Conservation (phyloP, 139 green algal species). For the Chlamydomonas sp. region DNA sequence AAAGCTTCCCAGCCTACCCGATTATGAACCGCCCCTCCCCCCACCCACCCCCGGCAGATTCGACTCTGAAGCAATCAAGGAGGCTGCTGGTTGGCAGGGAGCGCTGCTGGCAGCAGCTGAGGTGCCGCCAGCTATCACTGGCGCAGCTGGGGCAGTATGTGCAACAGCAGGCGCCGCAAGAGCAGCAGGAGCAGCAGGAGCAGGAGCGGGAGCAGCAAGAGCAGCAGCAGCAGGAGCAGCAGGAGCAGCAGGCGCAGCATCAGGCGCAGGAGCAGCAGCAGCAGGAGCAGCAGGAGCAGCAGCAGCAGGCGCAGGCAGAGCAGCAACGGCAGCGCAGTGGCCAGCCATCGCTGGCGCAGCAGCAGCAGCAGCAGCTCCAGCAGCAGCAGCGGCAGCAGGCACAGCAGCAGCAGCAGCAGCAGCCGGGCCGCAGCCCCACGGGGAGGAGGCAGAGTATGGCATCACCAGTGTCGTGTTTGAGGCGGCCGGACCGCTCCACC, state of each 20-base stretch:
- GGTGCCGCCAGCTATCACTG: neutral
- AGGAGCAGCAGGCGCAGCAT: too few species aligned
- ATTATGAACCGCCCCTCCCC: neutral
- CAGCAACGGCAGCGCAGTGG: neutral
- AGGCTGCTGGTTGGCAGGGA: too few species aligned
- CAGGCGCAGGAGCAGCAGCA: too few species aligned
- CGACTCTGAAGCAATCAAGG: neutral
- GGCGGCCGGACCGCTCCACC: slow-evolving; percentile 26
- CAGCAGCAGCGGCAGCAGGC: too few species aligned
- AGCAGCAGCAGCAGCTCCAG: too few species aligned
- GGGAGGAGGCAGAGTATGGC: slow-evolving; percentile 36
- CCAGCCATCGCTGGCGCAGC: neutral
- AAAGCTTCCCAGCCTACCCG: too few species aligned
- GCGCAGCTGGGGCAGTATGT: neutral
- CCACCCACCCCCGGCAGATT: neutral
- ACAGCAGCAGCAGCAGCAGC: too few species aligned
- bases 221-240: too few species aligned
- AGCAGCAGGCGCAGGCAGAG: too few species aligned
- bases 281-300: neutral
- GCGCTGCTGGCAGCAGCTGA: too few species aligned
- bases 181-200: neutral
- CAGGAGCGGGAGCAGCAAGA: too few species aligned
- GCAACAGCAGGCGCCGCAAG: neutral
- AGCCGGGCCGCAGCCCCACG: too few species aligned
- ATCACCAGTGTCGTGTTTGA: slow-evolving; percentile 28